Conservation (phyloP, 768 basidiomycete species). For the Pisolithus marmoratus region DNA sequence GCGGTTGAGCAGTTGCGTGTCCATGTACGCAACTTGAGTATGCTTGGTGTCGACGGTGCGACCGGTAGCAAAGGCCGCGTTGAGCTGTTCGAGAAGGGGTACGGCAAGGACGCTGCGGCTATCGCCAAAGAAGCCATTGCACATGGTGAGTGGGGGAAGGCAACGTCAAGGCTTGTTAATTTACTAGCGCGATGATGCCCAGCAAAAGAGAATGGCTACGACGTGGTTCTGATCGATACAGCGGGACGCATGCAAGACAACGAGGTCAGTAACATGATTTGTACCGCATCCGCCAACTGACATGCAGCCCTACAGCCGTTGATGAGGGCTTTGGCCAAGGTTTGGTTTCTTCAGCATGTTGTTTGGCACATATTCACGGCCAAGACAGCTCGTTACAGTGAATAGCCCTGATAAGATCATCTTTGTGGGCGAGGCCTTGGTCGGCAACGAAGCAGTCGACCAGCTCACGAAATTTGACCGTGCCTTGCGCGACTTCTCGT, state of each 20-base stretch:
- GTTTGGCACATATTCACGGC: slow-evolving; percentile 1
- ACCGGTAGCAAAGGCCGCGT: slow-evolving; percentile 69
- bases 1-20: slow-evolving; percentile 97
- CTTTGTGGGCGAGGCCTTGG: slow-evolving; percentile 96
- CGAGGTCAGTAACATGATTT: slow-evolving; percentile 50
- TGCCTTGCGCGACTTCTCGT: slow-evolving; percentile 87
- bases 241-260: slow-evolving; percentile 99
- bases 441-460: slow-evolving; percentile 98
- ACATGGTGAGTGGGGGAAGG: slow-evolving; percentile 57
- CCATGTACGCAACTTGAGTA: slow-evolving; percentile 90
- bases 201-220: slow-evolving; percentile 89
- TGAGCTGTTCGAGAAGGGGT: slow-evolving; percentile 93
- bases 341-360: slow-evolving; percentile 20
- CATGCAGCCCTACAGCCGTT: slow-evolving; percentile 53
- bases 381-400: slow-evolving; percentile 71
- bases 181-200: slow-evolving; percentile 5
- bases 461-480: slow-evolving; percentile 96
- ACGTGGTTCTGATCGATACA: slow-evolving; percentile 96
- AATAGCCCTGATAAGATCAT: slow-evolving; percentile 97
- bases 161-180: neutral
- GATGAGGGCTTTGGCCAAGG: slow-evolving; percentile 98
- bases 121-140: slow-evolving; percentile 94
- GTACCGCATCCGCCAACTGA: slow-evolving; percentile 1
- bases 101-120: slow-evolving; percentile 98
- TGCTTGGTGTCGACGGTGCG: slow-evolving; percentile 69